Conservation (phyloP, 805 yeast genomes). For the Candida sonorensis region DNA sequence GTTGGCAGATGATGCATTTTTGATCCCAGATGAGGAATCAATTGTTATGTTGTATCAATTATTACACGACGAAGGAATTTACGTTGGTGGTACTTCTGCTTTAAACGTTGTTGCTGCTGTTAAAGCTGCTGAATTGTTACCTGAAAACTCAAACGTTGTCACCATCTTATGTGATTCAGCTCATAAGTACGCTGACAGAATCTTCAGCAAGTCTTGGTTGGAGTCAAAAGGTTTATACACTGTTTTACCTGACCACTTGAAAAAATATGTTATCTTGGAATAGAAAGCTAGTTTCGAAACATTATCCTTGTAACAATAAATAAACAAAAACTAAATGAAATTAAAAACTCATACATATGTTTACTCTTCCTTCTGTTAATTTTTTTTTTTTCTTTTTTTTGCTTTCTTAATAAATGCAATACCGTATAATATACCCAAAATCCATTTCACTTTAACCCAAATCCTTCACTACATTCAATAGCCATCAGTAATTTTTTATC, state of each 20-base stretch:
- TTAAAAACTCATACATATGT: no score
- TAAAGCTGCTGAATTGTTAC: constrained; percentile 65
- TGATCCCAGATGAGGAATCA: constrained; percentile 71
- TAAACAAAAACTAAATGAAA: no score
- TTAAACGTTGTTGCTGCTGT: constrained; percentile 87
- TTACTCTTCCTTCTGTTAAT: no score
- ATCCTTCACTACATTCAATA: constrained; percentile 75
- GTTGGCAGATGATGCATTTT: constrained; percentile 72
- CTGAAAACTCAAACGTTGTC: constrained; percentile 75
- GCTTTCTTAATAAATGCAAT: no score
- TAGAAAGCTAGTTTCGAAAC: no score
- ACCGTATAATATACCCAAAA: background rate
- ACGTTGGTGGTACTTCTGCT: constrained; percentile 86
- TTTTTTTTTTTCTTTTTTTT: no score
- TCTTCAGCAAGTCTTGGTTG: constrained; percentile 76
- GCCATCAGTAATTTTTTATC: constrained; percentile 57
- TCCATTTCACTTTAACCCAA: constrained; percentile 41
- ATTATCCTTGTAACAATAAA: no score
- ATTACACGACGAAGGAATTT: constrained; percentile 85
- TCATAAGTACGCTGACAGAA: constrained; percentile 77
- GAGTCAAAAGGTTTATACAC: constrained; percentile 58
- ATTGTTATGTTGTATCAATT: constrained; percentile 79
- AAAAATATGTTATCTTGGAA: constrained; percentile 54
- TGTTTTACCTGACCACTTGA: constrained; percentile 62
- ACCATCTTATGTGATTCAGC: constrained; percentile 90